Conservation (phyloP, 2,329 filamentous ascomycete species). For the Diaporthe eres region DNA sequence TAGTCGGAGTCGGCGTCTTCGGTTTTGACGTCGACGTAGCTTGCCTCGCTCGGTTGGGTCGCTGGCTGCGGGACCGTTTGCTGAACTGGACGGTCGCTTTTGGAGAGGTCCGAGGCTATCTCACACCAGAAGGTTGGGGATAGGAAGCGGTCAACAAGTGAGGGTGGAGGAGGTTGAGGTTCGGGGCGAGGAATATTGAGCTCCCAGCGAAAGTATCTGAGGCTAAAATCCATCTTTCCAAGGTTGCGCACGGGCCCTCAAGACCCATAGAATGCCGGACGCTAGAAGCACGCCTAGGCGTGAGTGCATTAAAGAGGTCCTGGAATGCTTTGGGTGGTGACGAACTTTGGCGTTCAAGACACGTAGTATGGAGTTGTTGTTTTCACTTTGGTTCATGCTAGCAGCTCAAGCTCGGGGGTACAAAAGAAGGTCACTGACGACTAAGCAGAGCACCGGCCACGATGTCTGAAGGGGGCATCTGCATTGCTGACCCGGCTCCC, state of each 20-base stretch:
- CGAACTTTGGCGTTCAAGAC: not conserved
- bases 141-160: not conserved
- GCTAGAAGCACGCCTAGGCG: conserved; percentile 4
- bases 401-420: not conserved
- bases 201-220: not conserved
- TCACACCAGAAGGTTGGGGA: conserved; percentile 8
- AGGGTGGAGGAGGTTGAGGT: not conserved
- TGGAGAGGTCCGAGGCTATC: conserved; percentile 4
- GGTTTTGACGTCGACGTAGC: conserved; percentile 24
- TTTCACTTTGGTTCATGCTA: not conserved
- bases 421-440: not conserved
- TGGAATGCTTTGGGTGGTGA: not conserved
- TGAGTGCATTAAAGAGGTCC: not conserved
- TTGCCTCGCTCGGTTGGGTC: not conserved
- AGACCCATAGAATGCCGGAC: not conserved
- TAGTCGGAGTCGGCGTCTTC: conserved; percentile 23
- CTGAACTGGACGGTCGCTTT: not conserved
- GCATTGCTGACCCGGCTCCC: not conserved
- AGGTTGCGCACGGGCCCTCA: not conserved
- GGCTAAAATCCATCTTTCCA: conserved; percentile 20
- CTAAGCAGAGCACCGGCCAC: not conserved
- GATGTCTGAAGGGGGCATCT: too few species aligned
- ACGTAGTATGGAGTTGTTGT: not conserved
- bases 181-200: not conserved
- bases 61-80: not conserved